Evolutionary conservation across 129 eudicot species (phyloP).

Genomic region (Flaveria bidentis): DNA sequence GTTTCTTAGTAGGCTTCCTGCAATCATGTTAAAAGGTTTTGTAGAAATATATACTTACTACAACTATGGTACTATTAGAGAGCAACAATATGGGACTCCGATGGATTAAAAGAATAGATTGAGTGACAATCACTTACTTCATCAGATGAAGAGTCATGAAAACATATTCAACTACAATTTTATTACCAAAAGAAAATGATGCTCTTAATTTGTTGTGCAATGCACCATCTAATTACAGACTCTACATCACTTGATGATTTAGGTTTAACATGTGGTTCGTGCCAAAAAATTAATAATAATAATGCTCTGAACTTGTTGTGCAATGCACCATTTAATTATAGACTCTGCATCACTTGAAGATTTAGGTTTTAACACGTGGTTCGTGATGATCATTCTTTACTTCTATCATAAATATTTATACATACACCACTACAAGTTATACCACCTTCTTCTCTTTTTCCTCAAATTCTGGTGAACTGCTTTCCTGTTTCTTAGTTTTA

Average conservation of each 20-base stretch:
- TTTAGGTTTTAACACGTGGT: background rate
- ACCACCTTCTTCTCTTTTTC: background rate
- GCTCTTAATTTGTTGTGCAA: no score
- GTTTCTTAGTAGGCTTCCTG: slow-evolving; percentile 30
- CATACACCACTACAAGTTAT: background rate
- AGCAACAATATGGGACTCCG: no score
- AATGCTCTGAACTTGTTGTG: background rate
- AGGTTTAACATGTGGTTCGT: no score
- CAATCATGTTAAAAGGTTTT: slow-evolving; percentile 23
- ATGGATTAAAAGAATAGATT: no score
- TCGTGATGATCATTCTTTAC: background rate
- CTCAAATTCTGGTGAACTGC: slow-evolving; percentile 5
- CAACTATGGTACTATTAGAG: background rate
- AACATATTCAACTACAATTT: no score
- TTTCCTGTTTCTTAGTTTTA: slow-evolving; percentile 28
- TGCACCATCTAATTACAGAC: no score
- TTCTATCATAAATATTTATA: background rate
- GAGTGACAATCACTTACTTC: no score
- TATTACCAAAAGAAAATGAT: background rate
- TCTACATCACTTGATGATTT: no score
- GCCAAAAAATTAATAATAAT: no score
- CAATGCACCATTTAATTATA: background rate
- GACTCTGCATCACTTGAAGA: background rate
- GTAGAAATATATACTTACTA: background rate
- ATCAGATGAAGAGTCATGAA: background rate